These are phyloP conservation scores for Orbilia quercus DNA, from an alignment of 2,329 filamentous ascomycete genomes.

Conservation along the genomic window DNA sequence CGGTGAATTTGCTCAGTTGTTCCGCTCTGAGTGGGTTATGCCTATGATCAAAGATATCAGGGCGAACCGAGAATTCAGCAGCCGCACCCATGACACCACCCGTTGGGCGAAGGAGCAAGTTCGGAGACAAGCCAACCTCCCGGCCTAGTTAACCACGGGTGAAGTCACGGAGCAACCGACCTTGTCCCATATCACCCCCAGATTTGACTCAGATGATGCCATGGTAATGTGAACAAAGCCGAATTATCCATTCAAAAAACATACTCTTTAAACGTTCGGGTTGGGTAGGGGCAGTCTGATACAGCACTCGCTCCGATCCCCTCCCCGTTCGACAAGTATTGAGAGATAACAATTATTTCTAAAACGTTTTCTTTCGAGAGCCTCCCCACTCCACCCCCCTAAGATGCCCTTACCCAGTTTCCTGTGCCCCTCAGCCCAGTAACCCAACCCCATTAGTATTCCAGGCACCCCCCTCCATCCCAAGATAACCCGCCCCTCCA, in stretches of 20 bases:
- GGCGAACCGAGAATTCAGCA: constrained; percentile 83
- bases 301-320: neutral
- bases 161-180: constrained; percentile 18
- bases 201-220: neutral
- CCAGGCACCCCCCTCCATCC: constrained; percentile 27
- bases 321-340: constrained; percentile 33
- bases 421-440: constrained; percentile 1
- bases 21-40: constrained; percentile 91
- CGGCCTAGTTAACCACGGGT: constrained; percentile 37
- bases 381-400: constrained; percentile 19
- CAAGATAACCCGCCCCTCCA: constrained; percentile 8
- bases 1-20: constrained; percentile 83
- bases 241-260: constrained; percentile 13
- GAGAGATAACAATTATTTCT: constrained; percentile 57
- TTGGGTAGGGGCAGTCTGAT: constrained; percentile 19
- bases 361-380: constrained; percentile 55
- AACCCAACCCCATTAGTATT: constrained; percentile 3
- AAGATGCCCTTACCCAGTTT: constrained; percentile 18
- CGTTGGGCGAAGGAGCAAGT: constrained; percentile 98
- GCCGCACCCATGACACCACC: constrained; percentile 89
- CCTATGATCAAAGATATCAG: constrained; percentile 91
- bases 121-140: constrained; percentile 78
- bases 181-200: constrained; percentile 1
- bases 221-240: constrained; percentile 45
- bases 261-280: constrained; percentile 27